phyloP scores from a whole-genome alignment of 352 stramenopile genomes.

The Phytophthora pistaciae region DNA sequence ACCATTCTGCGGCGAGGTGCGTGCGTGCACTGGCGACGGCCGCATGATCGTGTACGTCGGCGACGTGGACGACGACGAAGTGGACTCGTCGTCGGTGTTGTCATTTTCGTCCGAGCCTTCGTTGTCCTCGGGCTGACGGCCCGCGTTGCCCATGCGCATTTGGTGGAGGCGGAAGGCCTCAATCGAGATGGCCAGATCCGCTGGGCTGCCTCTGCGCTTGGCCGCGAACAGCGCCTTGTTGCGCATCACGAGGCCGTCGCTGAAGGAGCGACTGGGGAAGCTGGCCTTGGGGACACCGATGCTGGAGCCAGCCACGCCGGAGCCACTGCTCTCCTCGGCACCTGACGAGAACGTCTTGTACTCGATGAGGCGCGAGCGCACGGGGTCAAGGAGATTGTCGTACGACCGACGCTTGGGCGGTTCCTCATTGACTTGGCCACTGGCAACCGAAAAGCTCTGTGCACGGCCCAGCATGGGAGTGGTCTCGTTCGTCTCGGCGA shows the following conservation, averaged over 20 bases:
- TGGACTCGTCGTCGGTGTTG: constrained; percentile 36
- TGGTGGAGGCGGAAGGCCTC: constrained; percentile 80
- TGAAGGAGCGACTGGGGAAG: constrained; percentile 79
- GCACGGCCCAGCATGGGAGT: constrained; percentile 29
- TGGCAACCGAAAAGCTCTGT: constrained; percentile 59
- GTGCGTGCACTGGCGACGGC: constrained; percentile 7
- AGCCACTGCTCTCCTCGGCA: constrained; percentile 7
- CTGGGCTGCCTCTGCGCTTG: constrained; percentile 74
- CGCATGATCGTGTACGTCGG: constrained; percentile 27
- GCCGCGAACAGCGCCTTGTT: constrained; percentile 68
- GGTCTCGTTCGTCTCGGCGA: constrained; percentile 19
- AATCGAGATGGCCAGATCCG: constrained; percentile 79
- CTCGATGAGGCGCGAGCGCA: constrained; percentile 79
- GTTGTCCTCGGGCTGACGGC: constrained; percentile 48
- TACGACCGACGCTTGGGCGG: constrained; percentile 66
- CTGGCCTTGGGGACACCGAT: constrained; percentile 64
- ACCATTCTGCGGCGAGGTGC: constrained; percentile 17
- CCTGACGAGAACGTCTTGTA: constrained; percentile 83
- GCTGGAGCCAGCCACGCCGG: constrained; percentile 28
- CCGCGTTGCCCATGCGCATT: constrained; percentile 62
- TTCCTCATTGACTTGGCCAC: constrained; percentile 10
- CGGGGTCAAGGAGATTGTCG: constrained; percentile 77
- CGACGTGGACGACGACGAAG: constrained; percentile 36
- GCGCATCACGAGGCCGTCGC: constrained; percentile 78
- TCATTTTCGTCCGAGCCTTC: constrained; percentile 58